Percentiles rank a stretch among this genome's conserved stretches.
These are phyloP conservation scores for Tylopilus sp. DNA, from an alignment of 768 basidiomycete species.

Conservation along the genomic window DNA sequence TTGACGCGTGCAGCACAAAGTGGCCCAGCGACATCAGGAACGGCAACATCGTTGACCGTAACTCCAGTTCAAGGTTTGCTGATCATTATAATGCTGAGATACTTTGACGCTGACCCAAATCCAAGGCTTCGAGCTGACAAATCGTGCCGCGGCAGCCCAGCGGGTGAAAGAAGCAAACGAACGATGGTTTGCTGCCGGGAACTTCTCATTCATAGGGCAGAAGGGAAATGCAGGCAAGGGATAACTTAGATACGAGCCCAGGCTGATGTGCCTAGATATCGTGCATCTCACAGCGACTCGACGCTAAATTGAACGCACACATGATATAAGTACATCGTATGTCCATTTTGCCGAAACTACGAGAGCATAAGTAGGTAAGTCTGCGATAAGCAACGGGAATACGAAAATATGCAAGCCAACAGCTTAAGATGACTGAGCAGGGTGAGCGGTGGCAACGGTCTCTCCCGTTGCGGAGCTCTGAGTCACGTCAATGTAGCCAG, in stretches of 20 bases:
- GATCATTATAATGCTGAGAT: background rate
- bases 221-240: constrained; percentile 35
- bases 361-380: constrained; percentile 10
- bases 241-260: constrained; percentile 11
- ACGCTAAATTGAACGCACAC: constrained; percentile 6
- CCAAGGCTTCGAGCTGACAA: constrained; percentile 86
- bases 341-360: constrained; percentile 11
- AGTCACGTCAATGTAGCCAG: constrained; percentile 69
- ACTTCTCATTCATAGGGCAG: constrained; percentile 73
- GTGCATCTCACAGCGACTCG: background rate
- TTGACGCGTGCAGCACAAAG: constrained; percentile 71
- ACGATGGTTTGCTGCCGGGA: constrained; percentile 89
- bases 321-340: constrained; percentile 14
- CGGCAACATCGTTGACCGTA: constrained; percentile 87
- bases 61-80: constrained; percentile 87
- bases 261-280: background rate
- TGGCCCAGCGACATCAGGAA: constrained; percentile 63
- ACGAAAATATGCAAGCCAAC: background rate
- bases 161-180: constrained; percentile 96
- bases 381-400: background rate
- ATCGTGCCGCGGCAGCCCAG: constrained; percentile 80
- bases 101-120: constrained; percentile 15
- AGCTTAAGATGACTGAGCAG: constrained; percentile 32
- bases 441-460: constrained; percentile 51
- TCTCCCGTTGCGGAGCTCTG: constrained; percentile 53